Conservation (phyloP, 2,329 filamentous ascomycete genomes). For the Cladophialophora psammophila region DNA sequence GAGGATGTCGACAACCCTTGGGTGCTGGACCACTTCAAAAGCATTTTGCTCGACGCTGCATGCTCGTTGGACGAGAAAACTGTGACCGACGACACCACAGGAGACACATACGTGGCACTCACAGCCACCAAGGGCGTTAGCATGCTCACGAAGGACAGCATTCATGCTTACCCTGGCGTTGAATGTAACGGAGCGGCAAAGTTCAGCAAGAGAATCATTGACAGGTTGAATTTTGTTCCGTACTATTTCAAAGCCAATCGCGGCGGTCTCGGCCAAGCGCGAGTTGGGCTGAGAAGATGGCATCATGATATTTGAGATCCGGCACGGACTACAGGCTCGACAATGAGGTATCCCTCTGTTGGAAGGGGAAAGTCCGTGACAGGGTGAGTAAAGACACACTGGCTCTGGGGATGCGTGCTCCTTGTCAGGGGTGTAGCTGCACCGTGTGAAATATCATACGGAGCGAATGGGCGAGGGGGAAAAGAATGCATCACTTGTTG, state of each 20-base stretch:
- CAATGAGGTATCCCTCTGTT: too few relatives aligned
- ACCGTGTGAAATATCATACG: too few relatives aligned
- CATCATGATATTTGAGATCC: not conserved
- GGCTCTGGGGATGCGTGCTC: too few relatives aligned
- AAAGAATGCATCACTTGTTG: not conserved
- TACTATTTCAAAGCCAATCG: conserved; percentile 65
- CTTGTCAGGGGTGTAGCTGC: too few relatives aligned
- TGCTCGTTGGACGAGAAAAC: conserved; percentile 19
- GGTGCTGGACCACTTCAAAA: conserved; percentile 64
- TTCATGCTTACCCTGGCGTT: conserved; percentile 21
- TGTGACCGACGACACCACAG: conserved; percentile 21
- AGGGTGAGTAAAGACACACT: too few relatives aligned
- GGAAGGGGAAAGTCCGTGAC: too few relatives aligned
- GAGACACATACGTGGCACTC: conserved; percentile 29
- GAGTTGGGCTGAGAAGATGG: conserved; percentile 48
- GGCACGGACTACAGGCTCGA: too few relatives aligned
- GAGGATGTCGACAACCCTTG: conserved; percentile 66
- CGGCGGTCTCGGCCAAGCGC: conserved; percentile 62
- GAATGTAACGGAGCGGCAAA: not conserved
- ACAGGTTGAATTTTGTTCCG: conserved; percentile 59
- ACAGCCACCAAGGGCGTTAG: conserved; percentile 22
- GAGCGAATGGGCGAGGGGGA: not conserved
- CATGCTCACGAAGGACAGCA: conserved; percentile 9
- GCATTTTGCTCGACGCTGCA: conserved; percentile 31
- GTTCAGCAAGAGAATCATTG: conserved; percentile 9